Evolutionary conservation across 371 early-diverging fungal genomes (phyloP).

Genomic region (Apophysomyces trapeziformis): DNA sequence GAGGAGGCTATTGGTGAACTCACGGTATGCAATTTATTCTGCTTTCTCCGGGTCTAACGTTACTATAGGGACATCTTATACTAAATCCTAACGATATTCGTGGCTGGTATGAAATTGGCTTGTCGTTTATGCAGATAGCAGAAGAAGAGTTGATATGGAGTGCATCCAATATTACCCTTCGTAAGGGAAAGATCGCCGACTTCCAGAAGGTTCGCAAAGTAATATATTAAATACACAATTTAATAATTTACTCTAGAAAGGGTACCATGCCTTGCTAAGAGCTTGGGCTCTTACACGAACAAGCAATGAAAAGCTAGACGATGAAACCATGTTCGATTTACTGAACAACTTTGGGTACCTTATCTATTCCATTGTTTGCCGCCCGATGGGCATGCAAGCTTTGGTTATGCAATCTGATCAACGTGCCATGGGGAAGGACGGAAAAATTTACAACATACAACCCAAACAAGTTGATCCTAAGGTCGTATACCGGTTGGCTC

Average conservation of each 20-base stretch:
- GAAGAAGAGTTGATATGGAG: slow-evolving; percentile 73
- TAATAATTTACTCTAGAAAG: slow-evolving; percentile 43
- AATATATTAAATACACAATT: background rate
- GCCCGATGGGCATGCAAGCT: slow-evolving; percentile 72
- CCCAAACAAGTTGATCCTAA: slow-evolving; percentile 22
- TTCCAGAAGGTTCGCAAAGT: slow-evolving; percentile 58
- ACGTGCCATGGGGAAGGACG: slow-evolving; percentile 16
- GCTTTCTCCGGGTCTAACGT: background rate
- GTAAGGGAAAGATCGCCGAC: slow-evolving; percentile 53
- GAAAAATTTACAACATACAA: slow-evolving; percentile 14
- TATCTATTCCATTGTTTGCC: slow-evolving; percentile 64
- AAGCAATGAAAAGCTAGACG: background rate
- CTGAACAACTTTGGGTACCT: slow-evolving; percentile 65
- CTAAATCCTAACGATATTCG: slow-evolving; percentile 63
- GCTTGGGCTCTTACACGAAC: slow-evolving; percentile 33
- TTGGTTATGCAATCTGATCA: slow-evolving; percentile 23
- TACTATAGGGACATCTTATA: slow-evolving; percentile 45
- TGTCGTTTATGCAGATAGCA: slow-evolving; percentile 59
- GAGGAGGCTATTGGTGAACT: slow-evolving; percentile 66
- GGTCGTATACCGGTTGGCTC: slow-evolving; percentile 52
- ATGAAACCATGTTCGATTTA: slow-evolving; percentile 39
- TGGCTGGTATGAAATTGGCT: slow-evolving; percentile 71
- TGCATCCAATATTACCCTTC: slow-evolving; percentile 61
- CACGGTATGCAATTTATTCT: slow-evolving; percentile 34
- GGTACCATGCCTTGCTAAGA: slow-evolving; percentile 58